Percentiles rank a stretch among this genome's conserved stretches.
phyloP scores from a whole-genome alignment of 2,329 filamentous ascomycete genomes.

The Corynespora cassiicola region DNA sequence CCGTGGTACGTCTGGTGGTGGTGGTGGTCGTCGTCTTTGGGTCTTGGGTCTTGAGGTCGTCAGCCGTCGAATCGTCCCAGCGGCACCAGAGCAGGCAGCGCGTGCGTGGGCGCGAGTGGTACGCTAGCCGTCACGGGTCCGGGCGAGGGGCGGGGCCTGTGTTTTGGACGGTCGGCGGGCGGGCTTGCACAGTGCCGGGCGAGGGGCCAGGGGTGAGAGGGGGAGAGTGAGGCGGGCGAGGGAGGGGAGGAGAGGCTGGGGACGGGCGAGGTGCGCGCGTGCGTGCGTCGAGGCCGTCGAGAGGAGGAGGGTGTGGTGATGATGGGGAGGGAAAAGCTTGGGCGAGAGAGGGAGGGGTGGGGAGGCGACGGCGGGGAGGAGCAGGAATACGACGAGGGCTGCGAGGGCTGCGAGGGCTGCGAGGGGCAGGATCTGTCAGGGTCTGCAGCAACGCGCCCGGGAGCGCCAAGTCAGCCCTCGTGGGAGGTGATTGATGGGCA shows the following conservation, averaged over 20 bases:
- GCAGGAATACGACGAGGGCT: no score
- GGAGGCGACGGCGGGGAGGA: conserved; percentile 15
- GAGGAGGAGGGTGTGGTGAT: no score
- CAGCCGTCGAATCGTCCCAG: not conserved
- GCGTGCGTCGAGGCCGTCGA: no score
- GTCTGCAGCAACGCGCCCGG: conserved; percentile 17
- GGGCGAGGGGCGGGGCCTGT: conserved; percentile 10
- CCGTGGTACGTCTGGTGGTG: no score
- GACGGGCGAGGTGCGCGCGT: no score
- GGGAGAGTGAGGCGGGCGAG: conserved; percentile 10
- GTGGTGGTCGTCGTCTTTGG: no score
- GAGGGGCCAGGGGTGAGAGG: conserved; percentile 9
- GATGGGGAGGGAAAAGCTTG: no score
- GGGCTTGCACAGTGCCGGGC: conserved; percentile 11
- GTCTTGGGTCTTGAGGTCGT: no score
- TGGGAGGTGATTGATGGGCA: not conserved
- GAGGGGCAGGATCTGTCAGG: conserved; percentile 21
- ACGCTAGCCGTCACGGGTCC: conserved; percentile 12
- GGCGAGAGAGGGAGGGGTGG: conserved; percentile 12
- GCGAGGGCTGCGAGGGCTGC: no score
- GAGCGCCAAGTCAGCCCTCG: conserved; percentile 22
- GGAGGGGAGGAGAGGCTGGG: conserved; percentile 5
- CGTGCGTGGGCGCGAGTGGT: conserved; percentile 13
- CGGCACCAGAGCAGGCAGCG: not conserved
- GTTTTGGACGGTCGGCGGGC: conserved; percentile 13